Conservation (phyloP, 352 stramenopile species). For the Globisporangium spiculum region DNA sequence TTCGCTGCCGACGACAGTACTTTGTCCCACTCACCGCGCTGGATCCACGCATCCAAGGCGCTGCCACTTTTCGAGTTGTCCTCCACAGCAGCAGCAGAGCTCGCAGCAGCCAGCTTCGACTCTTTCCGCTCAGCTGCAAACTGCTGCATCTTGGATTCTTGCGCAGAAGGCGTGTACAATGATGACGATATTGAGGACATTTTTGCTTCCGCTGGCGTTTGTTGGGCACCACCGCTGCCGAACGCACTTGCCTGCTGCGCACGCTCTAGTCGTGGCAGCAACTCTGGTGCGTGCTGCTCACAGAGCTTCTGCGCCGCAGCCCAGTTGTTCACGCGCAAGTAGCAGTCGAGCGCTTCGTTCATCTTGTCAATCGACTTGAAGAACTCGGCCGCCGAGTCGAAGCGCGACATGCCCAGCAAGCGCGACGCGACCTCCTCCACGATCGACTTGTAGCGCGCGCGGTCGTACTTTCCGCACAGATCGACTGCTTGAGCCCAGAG, state of each 20-base stretch:
- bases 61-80: conserved; percentile 39
- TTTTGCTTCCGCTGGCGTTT: conserved; percentile 58
- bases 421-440: conserved; percentile 86
- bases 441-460: conserved; percentile 85
- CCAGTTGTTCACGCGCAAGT: conserved; percentile 79
- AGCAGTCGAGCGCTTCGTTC: conserved; percentile 90
- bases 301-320: conserved; percentile 68
- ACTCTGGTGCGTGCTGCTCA: conserved; percentile 72
- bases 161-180: conserved; percentile 52
- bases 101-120: conserved; percentile 28
- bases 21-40: conserved; percentile 92
- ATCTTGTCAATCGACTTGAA: conserved; percentile 90
- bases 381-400: conserved; percentile 85
- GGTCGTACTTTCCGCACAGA: conserved; percentile 85
- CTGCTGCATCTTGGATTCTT: conserved; percentile 44
- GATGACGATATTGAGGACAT: conserved; percentile 17
- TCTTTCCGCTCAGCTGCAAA: conserved; percentile 48
- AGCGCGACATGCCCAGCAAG: conserved; percentile 78
- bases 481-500: conserved; percentile 90
- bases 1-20: conserved; percentile 86
- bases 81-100: conserved; percentile 17
- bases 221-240: conserved; percentile 28
- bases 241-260: conserved; percentile 82
- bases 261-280: conserved; percentile 78
- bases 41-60: conserved; percentile 90